phyloP scores from a whole-genome alignment of 768 basidiomycete species.

The Daedalea quercina region DNA sequence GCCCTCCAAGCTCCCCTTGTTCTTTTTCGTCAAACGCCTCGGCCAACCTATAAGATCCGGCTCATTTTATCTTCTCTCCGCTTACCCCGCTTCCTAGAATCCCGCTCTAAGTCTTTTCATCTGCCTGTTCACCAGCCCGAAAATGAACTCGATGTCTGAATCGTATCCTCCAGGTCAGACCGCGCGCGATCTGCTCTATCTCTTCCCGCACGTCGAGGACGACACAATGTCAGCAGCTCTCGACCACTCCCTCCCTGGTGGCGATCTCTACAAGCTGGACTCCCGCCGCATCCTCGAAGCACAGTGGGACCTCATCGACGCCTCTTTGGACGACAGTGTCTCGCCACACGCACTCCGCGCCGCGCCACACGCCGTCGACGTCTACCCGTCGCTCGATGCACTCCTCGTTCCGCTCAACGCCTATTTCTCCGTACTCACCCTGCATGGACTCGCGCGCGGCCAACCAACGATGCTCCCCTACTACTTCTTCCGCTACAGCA shows the following conservation, averaged over 20 bases:
- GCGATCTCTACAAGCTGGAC: constrained; percentile 25
- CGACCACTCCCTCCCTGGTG: constrained; percentile 18
- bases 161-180: constrained; percentile 12
- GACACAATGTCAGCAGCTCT: constrained; percentile 17
- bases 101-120: background rate
- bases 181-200: constrained; percentile 11
- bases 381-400: constrained; percentile 21
- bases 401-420: constrained; percentile 23
- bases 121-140: background rate
- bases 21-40: background rate
- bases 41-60: background rate
- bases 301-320: constrained; percentile 21
- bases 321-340: constrained; percentile 17
- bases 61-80: background rate
- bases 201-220: constrained; percentile 21
- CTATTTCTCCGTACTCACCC: constrained; percentile 23
- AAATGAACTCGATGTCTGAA: background rate
- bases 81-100: background rate
- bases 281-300: constrained; percentile 24
- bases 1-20: background rate
- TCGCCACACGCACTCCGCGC: constrained; percentile 12
- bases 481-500: constrained; percentile 25
- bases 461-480: constrained; percentile 18
- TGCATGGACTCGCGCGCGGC: constrained; percentile 18
- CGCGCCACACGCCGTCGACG: constrained; percentile 18